phyloP scores from a whole-genome alignment of 345 rosid genomes.

The Murraya koenigii region DNA sequence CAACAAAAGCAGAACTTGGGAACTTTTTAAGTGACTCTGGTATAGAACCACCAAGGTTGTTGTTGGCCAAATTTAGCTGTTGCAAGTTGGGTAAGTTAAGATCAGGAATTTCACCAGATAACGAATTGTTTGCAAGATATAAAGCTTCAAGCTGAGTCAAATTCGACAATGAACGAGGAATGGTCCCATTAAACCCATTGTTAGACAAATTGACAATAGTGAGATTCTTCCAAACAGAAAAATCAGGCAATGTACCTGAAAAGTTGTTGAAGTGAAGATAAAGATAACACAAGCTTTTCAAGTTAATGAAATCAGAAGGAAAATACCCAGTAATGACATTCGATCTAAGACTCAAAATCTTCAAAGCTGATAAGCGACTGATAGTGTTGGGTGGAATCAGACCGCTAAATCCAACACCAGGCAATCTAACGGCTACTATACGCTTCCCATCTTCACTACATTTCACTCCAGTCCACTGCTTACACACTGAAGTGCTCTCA shows the following conservation, averaged over 20 bases:
- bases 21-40: constrained; percentile 63
- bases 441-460: constrained; percentile 55
- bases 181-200: constrained; percentile 69
- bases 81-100: constrained; percentile 53
- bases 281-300: constrained; percentile 67
- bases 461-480: constrained; percentile 71
- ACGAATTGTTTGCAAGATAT: constrained; percentile 76
- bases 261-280: constrained; percentile 74
- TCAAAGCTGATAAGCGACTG: constrained; percentile 65
- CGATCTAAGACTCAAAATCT: constrained; percentile 77
- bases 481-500: constrained; percentile 46
- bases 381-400: constrained; percentile 70
- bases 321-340: constrained; percentile 61
- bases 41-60: constrained; percentile 53
- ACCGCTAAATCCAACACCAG: constrained; percentile 76
- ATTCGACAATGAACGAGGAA: constrained; percentile 54
- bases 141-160: constrained; percentile 60
- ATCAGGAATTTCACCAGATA: constrained; percentile 79
- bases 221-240: constrained; percentile 62
- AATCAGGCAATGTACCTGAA: constrained; percentile 63
- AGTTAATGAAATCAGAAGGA: constrained; percentile 60
- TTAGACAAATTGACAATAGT: constrained; percentile 68
- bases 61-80: constrained; percentile 58
- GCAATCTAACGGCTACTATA: constrained; percentile 65
- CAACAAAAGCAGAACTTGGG: constrained; percentile 56